Evolutionary conservation across 768 basidiomycete species (phyloP), one percentile per base, ranked within the genome.

Genomic region (Leucogyrophana mollusca): DNA sequence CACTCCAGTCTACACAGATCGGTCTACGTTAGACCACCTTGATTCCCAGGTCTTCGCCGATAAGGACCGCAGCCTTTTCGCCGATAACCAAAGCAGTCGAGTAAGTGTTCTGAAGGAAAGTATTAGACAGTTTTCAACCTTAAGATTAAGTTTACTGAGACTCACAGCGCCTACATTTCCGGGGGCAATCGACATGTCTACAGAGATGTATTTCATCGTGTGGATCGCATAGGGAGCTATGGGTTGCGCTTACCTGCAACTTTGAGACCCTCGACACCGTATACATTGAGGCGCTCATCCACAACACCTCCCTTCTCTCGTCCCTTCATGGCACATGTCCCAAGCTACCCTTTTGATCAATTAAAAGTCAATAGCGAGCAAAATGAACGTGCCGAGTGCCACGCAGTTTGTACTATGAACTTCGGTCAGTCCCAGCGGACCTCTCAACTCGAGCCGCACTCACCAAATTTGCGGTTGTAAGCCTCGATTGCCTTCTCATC

Each of bases 281-380:
- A 83, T 6, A 85, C 82, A 51, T 79, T 79, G 27, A 84, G 60
- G 21, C 65, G 64, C n/a, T 72, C 40, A 53, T 85, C 79, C 5
- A 85, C 79, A 10, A 85, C 82, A 9, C 82, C 82, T 3, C 73
- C 75, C 21, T 71, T 39, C 10, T 76, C 71, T 6, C 73, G 70
- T 1, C 79, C 70, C 57, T 82, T 82, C 81, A 83, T 83, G 1
- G 81, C 74, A 44, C 80, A 83, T 0, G 82, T 83, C 30, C 81
- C 80, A 10, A 80, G 64, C 79, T 82, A 45, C 25, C 9, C 4
- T 13, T 14, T 11, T 39, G 37, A 39, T 16, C 37, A 23, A 22
- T 21, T n/a, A 10, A 21, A 1, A 5, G 20, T 11, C 13, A 30
- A 30, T 6, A 36, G 30, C 4, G 30, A 11, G 17, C 9, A 7